Conservation (phyloP, 2,329 filamentous ascomycete genomes). For the Capronia americana region DNA sequence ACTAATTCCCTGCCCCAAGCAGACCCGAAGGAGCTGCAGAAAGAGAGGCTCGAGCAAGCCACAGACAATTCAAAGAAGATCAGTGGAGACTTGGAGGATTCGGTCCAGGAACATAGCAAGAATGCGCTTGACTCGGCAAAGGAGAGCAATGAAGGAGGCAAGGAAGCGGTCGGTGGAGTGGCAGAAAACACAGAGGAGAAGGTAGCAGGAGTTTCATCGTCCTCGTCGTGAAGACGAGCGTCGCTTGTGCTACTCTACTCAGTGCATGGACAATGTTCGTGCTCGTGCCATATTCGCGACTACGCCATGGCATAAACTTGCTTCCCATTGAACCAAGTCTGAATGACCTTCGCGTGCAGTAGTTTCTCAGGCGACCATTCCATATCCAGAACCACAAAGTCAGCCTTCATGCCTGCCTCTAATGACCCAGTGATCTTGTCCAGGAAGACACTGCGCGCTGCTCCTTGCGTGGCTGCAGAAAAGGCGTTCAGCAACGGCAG, state of each 20-base stretch:
- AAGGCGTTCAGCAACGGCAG: constrained; percentile 53
- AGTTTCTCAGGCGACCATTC: constrained; percentile 51
- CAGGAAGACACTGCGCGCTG: constrained; percentile 55
- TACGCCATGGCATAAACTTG: constrained; percentile 42
- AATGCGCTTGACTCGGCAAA: constrained; percentile 23
- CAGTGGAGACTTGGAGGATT: constrained; percentile 16
- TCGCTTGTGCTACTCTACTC: no score
- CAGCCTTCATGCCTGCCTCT: constrained; percentile 52
- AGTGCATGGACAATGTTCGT: background rate
- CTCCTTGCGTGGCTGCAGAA: constrained; percentile 52
- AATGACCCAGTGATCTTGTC: constrained; percentile 48
- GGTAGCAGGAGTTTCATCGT: constrained; percentile 30
- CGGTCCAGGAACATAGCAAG: constrained; percentile 29
- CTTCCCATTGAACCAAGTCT: constrained; percentile 56
- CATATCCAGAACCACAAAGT: constrained; percentile 50
- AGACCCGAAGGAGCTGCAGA: constrained; percentile 25
- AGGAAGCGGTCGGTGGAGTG: constrained; percentile 16
- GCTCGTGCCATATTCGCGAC: background rate
- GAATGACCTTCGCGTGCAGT: constrained; percentile 48
- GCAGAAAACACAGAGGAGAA: constrained; percentile 29
- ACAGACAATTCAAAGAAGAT: constrained; percentile 28
- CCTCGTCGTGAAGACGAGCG: constrained; percentile 20
- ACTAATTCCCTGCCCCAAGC: background rate
- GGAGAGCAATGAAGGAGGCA: constrained; percentile 16
- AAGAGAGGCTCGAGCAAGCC: constrained; percentile 25